phyloP scores from a whole-genome alignment of 23 red algal genomes.

The Gracilariopsis chorda region DNA sequence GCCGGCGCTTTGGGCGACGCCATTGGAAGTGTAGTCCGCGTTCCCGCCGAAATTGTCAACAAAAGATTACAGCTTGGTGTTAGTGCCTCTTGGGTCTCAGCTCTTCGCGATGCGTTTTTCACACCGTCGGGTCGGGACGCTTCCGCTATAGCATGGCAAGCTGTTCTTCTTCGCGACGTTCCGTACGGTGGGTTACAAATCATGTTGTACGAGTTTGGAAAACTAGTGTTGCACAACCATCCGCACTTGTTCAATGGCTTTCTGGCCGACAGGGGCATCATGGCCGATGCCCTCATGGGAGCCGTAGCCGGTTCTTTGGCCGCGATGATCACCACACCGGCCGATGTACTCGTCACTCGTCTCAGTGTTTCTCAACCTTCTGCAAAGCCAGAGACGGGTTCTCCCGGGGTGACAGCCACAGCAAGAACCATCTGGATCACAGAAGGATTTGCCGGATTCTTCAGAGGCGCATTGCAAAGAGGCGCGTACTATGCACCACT shows the following conservation, averaged over 20 bases:
- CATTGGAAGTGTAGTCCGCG: conserved; percentile 63
- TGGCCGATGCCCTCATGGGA: conserved; percentile 47
- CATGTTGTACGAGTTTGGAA: conserved; percentile 78
- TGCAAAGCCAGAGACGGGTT: neutral
- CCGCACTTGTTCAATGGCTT: conserved; percentile 3
- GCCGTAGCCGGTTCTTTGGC: conserved; percentile 65
- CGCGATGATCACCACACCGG: conserved; percentile 80
- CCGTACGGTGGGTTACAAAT: conserved; percentile 86
- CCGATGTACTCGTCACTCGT: conserved; percentile 81
- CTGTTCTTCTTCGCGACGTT: conserved; percentile 75
- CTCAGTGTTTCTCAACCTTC: conserved; percentile 21
- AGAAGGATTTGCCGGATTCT: conserved; percentile 51
- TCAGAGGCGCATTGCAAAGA: conserved; percentile 63
- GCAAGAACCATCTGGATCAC: conserved; percentile 33
- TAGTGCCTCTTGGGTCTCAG: conserved; percentile 17
- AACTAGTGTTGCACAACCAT: conserved; percentile 14
- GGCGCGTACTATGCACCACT: conserved; percentile 78
- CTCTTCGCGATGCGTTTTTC: conserved; percentile 52
- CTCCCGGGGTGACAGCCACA: conserved; percentile 17
- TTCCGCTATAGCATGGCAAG: conserved; percentile 47
- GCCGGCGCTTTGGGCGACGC: conserved; percentile 80
- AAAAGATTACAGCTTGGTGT: conserved; percentile 82
- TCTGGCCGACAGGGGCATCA: conserved; percentile 19
- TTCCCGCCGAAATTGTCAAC: conserved; percentile 78
- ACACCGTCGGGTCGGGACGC: conserved; percentile 23